Percentiles rank a stretch among this genome's conserved stretches.
phyloP scores from a whole-genome alignment of 2,329 filamentous ascomycete genomes.

The Ceratocystis eucalypticola region DNA sequence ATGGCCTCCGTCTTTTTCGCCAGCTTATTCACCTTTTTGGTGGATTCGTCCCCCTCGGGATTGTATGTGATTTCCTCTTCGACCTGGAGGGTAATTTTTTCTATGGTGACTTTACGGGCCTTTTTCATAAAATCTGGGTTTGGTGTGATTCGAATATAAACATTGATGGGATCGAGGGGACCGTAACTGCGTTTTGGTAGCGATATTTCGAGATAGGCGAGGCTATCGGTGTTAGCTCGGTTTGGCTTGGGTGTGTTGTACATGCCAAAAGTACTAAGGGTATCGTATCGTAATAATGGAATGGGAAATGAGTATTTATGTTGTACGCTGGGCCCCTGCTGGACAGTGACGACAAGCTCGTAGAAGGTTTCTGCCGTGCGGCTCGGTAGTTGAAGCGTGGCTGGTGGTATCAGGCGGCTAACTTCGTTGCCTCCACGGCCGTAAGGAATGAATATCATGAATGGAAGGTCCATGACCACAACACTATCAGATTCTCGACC shows the following conservation, averaged over 20 bases:
- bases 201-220: conserved; percentile 83
- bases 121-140: conserved; percentile 87
- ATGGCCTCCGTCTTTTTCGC: conserved; percentile 72
- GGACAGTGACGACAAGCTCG: conserved; percentile 88
- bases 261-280: conserved; percentile 96
- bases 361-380: conserved; percentile 95
- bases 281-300: conserved; percentile 86
- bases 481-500: conserved; percentile 80
- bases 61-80: conserved; percentile 99
- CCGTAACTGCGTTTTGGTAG: conserved; percentile 94
- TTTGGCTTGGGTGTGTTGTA: conserved; percentile 92
- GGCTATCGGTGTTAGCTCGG: conserved; percentile 72
- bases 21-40: conserved; percentile 75
- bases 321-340: conserved; percentile 76
- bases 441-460: conserved; percentile 94
- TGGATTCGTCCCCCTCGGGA: conserved; percentile 89
- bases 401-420: conserved; percentile 78
- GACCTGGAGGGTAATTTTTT: conserved; percentile 84
- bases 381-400: conserved; percentile 77
- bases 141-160: conserved; percentile 86
- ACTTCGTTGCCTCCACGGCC: conserved; percentile 77
- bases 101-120: conserved; percentile 80
- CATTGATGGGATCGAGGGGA: conserved; percentile 83
- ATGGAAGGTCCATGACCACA: conserved; percentile 91
- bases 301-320: conserved; percentile 87